Evolutionary conservation across 371 early-diverging fungal genomes (phyloP).

Genomic region (Mortierella sp.): DNA sequence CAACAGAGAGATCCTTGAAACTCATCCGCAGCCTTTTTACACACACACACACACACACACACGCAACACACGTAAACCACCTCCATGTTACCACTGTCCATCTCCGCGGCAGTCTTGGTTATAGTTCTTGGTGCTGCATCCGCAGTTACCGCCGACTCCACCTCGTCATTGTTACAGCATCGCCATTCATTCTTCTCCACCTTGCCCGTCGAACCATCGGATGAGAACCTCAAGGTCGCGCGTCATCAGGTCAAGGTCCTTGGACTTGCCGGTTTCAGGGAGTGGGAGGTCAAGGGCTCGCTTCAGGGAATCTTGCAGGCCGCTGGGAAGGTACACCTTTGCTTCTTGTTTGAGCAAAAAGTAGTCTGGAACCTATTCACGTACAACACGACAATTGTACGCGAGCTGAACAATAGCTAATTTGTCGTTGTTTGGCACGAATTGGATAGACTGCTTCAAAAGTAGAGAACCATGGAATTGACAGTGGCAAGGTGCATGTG

Average conservation of each 20-base stretch:
- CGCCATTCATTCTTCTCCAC: slow-evolving; percentile 54
- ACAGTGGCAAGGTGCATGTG: slow-evolving; percentile 23
- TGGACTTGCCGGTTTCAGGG: slow-evolving; percentile 39
- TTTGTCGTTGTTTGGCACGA: background rate
- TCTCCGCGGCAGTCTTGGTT: slow-evolving; percentile 32
- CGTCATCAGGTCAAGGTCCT: slow-evolving; percentile 47
- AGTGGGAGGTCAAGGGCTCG: slow-evolving; percentile 55
- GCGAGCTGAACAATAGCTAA: background rate
- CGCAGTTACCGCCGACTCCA: background rate
- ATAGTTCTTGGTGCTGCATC: slow-evolving; percentile 16
- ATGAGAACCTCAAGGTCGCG: slow-evolving; percentile 45
- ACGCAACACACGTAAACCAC: too few relatives aligned
- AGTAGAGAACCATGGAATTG: background rate
- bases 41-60: background rate
- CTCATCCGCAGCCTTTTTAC: background rate
- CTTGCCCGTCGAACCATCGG: slow-evolving; percentile 43
- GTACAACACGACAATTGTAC: background rate
- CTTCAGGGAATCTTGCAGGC: slow-evolving; percentile 14
- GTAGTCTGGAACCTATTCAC: background rate
- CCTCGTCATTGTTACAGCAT: slow-evolving; percentile 24
- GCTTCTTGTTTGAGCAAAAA: background rate
- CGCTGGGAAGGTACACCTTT: slow-evolving; percentile 16
- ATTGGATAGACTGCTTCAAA: background rate
- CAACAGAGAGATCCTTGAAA: background rate
- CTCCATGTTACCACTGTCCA: slow-evolving; percentile 30